Evolutionary conservation across 495 filamentous ascomycete species (phyloP), one percentile per base, ranked within the genome.

Genomic region (Penicillium mononematosum): DNA sequence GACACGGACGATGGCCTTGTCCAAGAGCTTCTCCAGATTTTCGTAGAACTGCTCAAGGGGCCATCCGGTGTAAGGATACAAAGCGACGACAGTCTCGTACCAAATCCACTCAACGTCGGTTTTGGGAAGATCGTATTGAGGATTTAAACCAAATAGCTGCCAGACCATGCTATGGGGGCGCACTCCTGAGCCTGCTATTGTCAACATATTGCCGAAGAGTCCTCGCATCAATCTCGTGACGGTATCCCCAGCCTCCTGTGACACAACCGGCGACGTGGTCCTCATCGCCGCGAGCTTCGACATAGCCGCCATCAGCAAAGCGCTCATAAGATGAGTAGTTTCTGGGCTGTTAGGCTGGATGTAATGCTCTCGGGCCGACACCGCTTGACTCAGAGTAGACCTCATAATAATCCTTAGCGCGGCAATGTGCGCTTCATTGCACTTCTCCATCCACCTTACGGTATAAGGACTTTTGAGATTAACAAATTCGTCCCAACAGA

Each of bases 401-500:
- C 64, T 59, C 62, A 67, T 67, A 2, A 65, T 58, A 17, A 67
- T 65, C 27, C 64, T 47, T 9, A 67, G 50, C 7, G 62, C 64
- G 9, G 62, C 64, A 43, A 67, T 67, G 41, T 67, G 64, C 25
- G 47, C 42, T 29, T 64, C 64, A 47, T 67, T 67, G 53, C 64
- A 67, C 22, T 67, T 67, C 45, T 67, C 64, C 58, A 65, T 62
- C 64, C 64, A 67, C 41, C 64, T 54, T 24, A 67, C 59, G 4
- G 45, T 65, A n/a, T 50, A 67, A 17, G 64, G 64, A 36, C 27
- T 59, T 55, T 67, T 31, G 31, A 67, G 64, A 19, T 62, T 60
- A 56, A 67, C 64, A 53, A 67, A 67, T 48, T 67, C 64, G 53
- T 67, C 64, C 62, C 64, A 67, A 47, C 64, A 67, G 25, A 67